Base-by-base conservation (phyloP, 805 yeast genomes). In the Yamadazyma insecticola region DNA sequence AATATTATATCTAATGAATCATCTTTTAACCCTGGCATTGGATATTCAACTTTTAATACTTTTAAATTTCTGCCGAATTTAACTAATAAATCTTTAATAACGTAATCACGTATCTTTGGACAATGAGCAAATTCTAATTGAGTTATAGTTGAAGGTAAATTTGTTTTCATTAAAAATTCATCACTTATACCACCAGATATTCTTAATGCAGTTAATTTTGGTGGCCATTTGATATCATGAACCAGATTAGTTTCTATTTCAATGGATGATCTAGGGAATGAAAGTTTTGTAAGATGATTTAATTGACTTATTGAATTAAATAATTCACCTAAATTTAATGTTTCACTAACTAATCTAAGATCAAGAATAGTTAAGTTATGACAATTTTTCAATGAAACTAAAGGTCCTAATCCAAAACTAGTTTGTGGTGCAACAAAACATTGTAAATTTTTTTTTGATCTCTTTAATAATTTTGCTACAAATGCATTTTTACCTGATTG, bases 401-500 rank as follows among this genome's bases (percentile, higher is more conserved):
- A 60, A 1, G 97, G 97, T 2, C 95, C 83, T 29, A 78, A 72
- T 0, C 98, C 98, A 63, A 92, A 90, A 60, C 94, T 82, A 19
- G 97, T 81, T 51, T 90, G 97, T 3, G 97, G 96, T 0, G 97
- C 96, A 6, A 83, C 72, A 46, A 92, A 88, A 8, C 68, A 62
- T 40, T 77, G 73, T 29, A 92, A 60, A 22, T 67, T 71, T 13
- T 68, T 53, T 6, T 88, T 73, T 33, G 96, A 84, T 24, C 96
- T 68, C 47, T 95, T 74, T 33, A 92, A 61, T 5, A 92, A 53
- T 42, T 84, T 81, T 0, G 97, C 86, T 9, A 90, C 87, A 53
- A 70, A 82, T 4, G 97, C 90, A 56, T 88, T 92, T 53, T 85
- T 88, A 9, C 97, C 97, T 22, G 86, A 72, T 55, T 92, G 97